Evolutionary conservation across 1,139 yeast species (phyloP).

Genomic region (Saccharomycopsis crataegensis): DNA sequence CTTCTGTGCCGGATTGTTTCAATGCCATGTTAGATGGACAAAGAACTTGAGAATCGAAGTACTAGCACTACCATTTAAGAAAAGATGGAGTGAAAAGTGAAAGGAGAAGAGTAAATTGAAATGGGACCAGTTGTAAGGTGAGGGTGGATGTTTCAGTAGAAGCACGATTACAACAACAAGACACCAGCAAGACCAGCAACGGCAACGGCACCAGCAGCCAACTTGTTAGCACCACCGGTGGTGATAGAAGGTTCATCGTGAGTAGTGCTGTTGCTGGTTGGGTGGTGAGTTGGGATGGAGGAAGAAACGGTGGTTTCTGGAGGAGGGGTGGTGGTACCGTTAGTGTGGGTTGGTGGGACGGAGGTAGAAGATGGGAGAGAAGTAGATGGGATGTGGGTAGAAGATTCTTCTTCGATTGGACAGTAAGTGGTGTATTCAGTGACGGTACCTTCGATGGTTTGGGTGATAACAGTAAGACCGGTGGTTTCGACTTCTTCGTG

Average conservation of each 20-base stretch:
- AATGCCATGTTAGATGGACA: too few relatives aligned
- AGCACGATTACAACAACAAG: background rate
- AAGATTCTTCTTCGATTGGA: conserved; percentile 2
- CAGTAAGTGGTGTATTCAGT: conserved; percentile 30
- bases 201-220: background rate
- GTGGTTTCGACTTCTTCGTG: conserved; percentile 19
- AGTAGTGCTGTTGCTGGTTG: conserved; percentile 21
- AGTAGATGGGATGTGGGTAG: background rate
- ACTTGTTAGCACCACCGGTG: conserved; percentile 20
- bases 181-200: background rate
- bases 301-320: conserved; percentile 18
- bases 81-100: background rate
- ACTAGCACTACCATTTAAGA: background rate
- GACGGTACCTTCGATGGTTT: conserved; percentile 26
- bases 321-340: conserved; percentile 2
- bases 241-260: conserved; percentile 4
- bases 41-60: background rate
- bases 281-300: conserved; percentile 4
- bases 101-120: background rate
- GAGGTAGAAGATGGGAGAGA: background rate
- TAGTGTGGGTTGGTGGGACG: background rate
- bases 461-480: conserved; percentile 27
- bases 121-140: background rate
- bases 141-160: background rate
- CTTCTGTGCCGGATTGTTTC: too few relatives aligned